Conservation (phyloP, 73 alveolate species). For the Blepharisma japonicum region DNA sequence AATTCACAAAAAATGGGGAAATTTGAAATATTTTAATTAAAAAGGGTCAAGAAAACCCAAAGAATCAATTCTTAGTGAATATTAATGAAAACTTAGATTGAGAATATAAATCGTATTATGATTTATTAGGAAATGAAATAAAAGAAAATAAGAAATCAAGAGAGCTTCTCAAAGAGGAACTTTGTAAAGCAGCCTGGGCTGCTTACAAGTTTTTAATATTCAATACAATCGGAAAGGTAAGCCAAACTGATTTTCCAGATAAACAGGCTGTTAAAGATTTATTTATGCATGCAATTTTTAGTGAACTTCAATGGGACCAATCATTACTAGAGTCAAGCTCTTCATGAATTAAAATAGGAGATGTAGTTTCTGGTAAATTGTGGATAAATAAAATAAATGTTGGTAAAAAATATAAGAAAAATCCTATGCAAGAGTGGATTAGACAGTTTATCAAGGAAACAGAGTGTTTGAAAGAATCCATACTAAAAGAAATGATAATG, state of each 20-base stretch:
- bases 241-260: not conserved
- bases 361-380: not conserved
- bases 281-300: not conserved
- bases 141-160: not conserved
- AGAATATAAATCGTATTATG: not conserved
- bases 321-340: not conserved
- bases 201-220: not conserved
- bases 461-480: not conserved
- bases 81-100: not conserved
- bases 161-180: not conserved
- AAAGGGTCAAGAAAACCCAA: not conserved
- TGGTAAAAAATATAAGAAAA: not conserved
- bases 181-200: not conserved
- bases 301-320: constrained; percentile 7
- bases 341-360: not conserved
- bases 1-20: not conserved
- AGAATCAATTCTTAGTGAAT: not conserved
- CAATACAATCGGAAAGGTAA: not conserved
- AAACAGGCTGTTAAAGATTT: not conserved
- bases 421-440: constrained; percentile 17
- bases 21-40: not conserved
- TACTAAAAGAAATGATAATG: not conserved
- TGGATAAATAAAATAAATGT: not conserved
- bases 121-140: not conserved
- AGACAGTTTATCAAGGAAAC: not conserved